Base-by-base conservation (phyloP, 352 stramenopile genomes). In the Thalassiosira hispida region DNA sequence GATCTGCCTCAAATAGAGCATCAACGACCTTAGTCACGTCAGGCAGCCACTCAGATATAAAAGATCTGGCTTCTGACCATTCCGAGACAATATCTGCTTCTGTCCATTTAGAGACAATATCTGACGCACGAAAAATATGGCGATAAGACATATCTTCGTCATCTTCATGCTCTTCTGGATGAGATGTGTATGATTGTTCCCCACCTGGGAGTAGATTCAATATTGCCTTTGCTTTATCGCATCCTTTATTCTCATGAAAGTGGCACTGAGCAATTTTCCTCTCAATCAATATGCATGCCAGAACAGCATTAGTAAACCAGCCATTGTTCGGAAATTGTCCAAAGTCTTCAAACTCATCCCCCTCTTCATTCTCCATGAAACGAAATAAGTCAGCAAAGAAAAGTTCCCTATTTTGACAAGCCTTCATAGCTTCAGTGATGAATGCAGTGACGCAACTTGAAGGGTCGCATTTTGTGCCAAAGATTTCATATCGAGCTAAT, bases 1-100 rank as follows among this genome's bases (percentile, higher is more conserved):
- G 46, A 49, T 33, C 49, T 18, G 31, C 51, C n/a, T 47, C 27
- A 25, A 64, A 73, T 22, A 73, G 64, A 18, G 64, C 64, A 65
- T 73, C 49, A 52, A 73, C 31, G 22, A 64, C 29, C 12, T 73
- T 63, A 4, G 52, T 64, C 49, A 73, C 64, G 51, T 47, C 42
- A 22, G 49, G 35, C 12, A 61, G 27, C 62, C 62, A 71, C n/a
- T 46, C 31, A 29, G 40, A 71, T 46, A 46, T 12, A 27, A 42
- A n/a, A n/a, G n/a, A n/a, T n/a, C n/a, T n/a, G n/a, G n/a, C n/a
- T n/a, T n/a, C n/a, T n/a, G n/a, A n/a, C n/a, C n/a, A n/a, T n/a
- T n/a, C n/a, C n/a, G n/a, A 38, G 22, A 22, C 56, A 65, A 29
- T 31, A 22, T 44, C 22, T 25, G 23, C 31, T 46, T 49, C 31